Base-by-base conservation (phyloP, 2,329 filamentous ascomycete species). In the Juglanconis juglandina region DNA sequence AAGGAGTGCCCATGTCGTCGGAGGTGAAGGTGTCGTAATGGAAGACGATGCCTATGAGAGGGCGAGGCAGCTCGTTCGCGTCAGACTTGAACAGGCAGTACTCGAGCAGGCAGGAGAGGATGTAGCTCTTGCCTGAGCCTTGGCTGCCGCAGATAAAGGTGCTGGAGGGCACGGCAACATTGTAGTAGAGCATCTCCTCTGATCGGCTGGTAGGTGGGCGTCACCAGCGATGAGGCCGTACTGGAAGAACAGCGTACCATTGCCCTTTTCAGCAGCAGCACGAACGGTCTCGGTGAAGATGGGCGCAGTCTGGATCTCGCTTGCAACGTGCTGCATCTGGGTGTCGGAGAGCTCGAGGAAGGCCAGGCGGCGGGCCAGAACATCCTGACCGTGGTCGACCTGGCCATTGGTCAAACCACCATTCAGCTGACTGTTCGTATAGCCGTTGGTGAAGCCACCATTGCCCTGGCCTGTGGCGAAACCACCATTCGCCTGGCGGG, bases 71-170 rank as follows among this genome's bases (percentile, higher is more conserved):
- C 0, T 70, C 68, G 6, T 80, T 82, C 0, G 80, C 73, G 0
- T 69, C 66, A 0, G 75, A 81, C 0, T 69, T 66, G 1, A 85
- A 71, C 0, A 89, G 72, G 41, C 81, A 86, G 63, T 84, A 86
- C 66, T 89, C 86, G 0, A 84, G 68, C 1, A 84, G 63, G 53
- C 79, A 84, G 1, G 81, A 81, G 1, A 87, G 73, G 0, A 83
- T 86, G 62, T 88, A 85, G 51, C 82, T 86, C 68, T 88, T 88
- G 0, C 86, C 86, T 0, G 82, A 85, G 1, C 86, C 85, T 62
- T 88, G 85, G 24, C 82, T 84, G 1, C 86, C 85, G 57, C 86
- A 88, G 37, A 88, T 83, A 70, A 88, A 88, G 4, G 78, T 75
- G 14, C 84, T 87, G 0, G 81, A 84, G 0, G 86, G 86, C 0